Base-by-base conservation (phyloP, 2,329 filamentous ascomycete species). In the Aspergillus tanneri region DNA sequence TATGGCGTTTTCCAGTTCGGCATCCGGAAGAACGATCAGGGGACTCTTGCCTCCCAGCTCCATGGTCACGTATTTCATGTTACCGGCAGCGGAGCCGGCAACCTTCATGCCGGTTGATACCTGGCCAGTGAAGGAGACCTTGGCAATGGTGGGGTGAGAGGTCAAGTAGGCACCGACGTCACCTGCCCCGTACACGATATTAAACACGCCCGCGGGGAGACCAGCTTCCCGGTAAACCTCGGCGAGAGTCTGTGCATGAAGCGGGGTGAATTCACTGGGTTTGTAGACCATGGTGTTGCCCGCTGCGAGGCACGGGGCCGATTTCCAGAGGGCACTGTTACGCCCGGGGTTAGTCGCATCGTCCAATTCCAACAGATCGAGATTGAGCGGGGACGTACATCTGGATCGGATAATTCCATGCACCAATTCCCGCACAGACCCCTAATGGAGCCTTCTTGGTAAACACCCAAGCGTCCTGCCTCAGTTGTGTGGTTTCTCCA, bases 261-360 rank as follows among this genome's bases (percentile, higher is more conserved):
- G 77, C 4, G 88, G 88, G 0, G 90, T 95, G 67, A 88, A 87
- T 74, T 95, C 90, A 57, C 87, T 91, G 6, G 89, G 88, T 72
- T 95, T 95, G 74, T 95, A 95, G 36, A 95, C 82, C 86, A 95
- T 91, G 64, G 86, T 88, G 71, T 95, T 95, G 16, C 89, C 89
- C 1, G 89, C 89, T 3, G 89, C 88, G 11, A 95, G 78, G 60
- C 89, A 93, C 0, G 90, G 87, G 0, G 87, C 88, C 1, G 87
- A 90, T 70, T 95, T 95, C 89, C 89, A 95, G 1, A 95, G 77
- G 7, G 89, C 89, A 57, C 71, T 75, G 39, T 11, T 49, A 24
- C 23, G 21, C 34, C 14, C 24, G n/a, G 25, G 22, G 32, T 59
- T 28, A 57, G 48, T n/a, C 12, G 23, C 5, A 34, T 7, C 9